Evolutionary conservation across 2,329 filamentous ascomycete species (phyloP).

Genomic region (Cytospora schulzeri): DNA sequence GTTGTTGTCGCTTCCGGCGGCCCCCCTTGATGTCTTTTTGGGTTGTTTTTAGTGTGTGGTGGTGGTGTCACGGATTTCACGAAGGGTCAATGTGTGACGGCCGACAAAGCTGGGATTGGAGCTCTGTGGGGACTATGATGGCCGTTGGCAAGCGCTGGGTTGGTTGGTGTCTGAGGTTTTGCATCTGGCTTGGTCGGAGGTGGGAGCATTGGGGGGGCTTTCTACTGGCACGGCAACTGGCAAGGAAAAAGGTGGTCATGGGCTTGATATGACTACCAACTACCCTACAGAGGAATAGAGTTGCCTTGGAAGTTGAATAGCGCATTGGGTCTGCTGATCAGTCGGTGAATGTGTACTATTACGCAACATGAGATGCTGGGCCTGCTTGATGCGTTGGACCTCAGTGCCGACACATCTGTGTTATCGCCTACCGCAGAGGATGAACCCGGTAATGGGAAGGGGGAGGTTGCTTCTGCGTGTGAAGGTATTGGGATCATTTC

Average conservation of each 20-base stretch:
- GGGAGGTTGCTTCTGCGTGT: background rate
- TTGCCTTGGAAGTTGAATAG: background rate
- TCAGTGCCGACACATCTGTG: background rate
- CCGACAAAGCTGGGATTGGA: background rate
- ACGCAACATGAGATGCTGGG: too few species aligned
- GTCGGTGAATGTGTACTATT: background rate
- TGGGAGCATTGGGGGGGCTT: background rate
- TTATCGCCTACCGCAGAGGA: background rate
- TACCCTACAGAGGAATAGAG: background rate
- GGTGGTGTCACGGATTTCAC: background rate
- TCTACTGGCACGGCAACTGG: background rate
- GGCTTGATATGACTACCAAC: background rate
- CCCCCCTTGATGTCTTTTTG: background rate
- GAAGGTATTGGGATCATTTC: too few species aligned
- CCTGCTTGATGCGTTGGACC: background rate
- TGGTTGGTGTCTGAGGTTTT: background rate
- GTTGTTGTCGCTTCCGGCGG: too few species aligned
- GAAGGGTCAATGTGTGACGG: background rate
- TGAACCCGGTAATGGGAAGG: background rate
- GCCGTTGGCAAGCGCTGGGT: background rate
- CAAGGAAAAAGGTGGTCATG: background rate
- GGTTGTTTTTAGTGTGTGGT: background rate
- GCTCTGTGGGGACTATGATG: background rate
- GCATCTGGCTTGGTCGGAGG: background rate
- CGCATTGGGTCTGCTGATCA: background rate